Evolutionary conservation across 208 protist genomes (phyloP).

Genomic region (Leptomonas pyrrhocoris): DNA sequence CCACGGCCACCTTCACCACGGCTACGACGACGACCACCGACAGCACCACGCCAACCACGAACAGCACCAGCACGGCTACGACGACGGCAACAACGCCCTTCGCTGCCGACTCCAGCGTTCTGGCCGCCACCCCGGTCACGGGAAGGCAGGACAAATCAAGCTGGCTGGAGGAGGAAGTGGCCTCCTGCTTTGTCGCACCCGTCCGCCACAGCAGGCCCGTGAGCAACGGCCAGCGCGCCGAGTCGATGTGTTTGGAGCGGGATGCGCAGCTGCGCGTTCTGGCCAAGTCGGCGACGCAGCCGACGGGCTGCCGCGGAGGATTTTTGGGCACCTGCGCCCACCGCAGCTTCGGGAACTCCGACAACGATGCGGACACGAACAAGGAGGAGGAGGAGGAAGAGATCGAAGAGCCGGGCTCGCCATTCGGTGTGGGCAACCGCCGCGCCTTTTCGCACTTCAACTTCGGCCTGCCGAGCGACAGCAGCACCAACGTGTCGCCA

Average conservation of each 20-base stretch:
- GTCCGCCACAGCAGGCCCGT: too few relatives aligned
- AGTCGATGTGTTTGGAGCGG: too few relatives aligned
- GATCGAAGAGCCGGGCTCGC: slow-evolving; percentile 14
- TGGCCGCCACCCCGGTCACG: neutral
- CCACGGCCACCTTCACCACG: neutral
- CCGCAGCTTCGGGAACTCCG: neutral
- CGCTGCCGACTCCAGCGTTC: too few relatives aligned
- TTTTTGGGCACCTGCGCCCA: too few relatives aligned
- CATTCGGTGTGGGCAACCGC: slow-evolving; percentile 2
- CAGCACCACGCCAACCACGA: neutral
- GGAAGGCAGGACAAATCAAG: slow-evolving; percentile 12
- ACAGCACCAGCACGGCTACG: neutral
- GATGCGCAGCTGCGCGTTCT: too few relatives aligned
- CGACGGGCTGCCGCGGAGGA: too few relatives aligned
- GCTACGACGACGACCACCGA: neutral
- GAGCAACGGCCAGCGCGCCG: too few relatives aligned
- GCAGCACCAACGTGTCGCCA: slow-evolving; percentile 6
- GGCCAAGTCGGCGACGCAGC: neutral
- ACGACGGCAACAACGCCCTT: neutral
- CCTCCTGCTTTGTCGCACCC: too few relatives aligned
- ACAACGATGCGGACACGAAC: neutral
- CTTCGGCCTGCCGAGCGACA: slow-evolving; percentile 6
- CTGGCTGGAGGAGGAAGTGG: slow-evolving; percentile 14
- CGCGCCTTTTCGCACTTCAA: slow-evolving; percentile 11
- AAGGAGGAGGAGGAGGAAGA: slow-evolving; percentile 8